Evolutionary conservation across 2,329 filamentous ascomycete genomes (phyloP), one percentile per base, ranked within the genome.

Genomic region (Magnaporthiopsis incrustans): DNA sequence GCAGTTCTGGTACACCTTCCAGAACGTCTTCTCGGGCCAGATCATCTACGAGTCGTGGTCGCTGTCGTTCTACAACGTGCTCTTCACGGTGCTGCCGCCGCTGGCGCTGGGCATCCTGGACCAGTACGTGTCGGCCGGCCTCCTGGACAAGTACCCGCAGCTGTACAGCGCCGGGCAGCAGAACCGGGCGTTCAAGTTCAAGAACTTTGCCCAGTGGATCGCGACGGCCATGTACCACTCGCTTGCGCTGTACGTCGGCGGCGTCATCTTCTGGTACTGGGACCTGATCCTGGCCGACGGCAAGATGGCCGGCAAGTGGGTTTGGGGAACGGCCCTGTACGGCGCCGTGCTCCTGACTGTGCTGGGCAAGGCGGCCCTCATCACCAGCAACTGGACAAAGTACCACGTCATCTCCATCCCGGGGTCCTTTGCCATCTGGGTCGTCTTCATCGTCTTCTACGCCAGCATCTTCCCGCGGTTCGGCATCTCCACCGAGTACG

Each of bases 41-140:
- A 92, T 98, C 73, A 98, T 99, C 73, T 98, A 93, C 83, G 95
- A 99, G 78, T 98, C 95, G 12, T 99, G 96, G 96, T 97, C 93
- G 0, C 81, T 99, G n/a, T 97, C 94, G 10, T 96, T 98, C 79
- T 99, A 97, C 83, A 99, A 99, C 80, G 92, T 99, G 75, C 90
- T 99, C 75, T 99, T 96, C 79, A 99, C 95, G 0, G 90, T 96
- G 26, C 81, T 97, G 25, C 95, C 95, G 22, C 95, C 95, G 1
- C 89, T 99, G 66, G 94, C 92, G 1, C 89, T 99, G 73, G 95
- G 95, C 70, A 96, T 99, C 68, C 91, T 97, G 68, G 96, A 99
- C 75, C 96, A 99, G 74, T 98, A 96, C 77, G 92, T 99, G 72
- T 97, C 92, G 57, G 95, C 96, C 8, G 88, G 95, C 30, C 81